Conservation (phyloP, 2,329 filamentous ascomycete genomes). For the Beauveria asiatica region DNA sequence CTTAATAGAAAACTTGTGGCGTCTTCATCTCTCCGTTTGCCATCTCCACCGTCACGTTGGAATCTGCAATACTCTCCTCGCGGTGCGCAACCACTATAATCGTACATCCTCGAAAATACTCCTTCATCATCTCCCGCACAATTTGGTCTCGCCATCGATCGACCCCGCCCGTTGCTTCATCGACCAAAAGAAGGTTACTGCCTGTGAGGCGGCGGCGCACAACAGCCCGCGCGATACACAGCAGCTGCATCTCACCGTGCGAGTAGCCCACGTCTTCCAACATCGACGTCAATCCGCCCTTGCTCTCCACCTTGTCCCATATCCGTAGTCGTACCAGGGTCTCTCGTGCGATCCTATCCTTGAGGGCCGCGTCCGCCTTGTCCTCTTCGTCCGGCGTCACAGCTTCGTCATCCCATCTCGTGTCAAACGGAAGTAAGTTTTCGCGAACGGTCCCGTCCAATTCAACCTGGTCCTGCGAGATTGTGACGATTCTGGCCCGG, state of each 20-base stretch:
- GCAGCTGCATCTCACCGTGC: constrained; percentile 6
- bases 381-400: not conserved
- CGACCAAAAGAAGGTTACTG: not conserved
- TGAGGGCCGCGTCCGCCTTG: not conserved
- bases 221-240: constrained; percentile 4
- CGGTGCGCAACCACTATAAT: constrained; percentile 1
- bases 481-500: constrained; percentile 4
- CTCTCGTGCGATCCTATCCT: not conserved
- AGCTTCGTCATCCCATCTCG: not conserved
- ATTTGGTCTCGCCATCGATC: not conserved
- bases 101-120: not conserved
- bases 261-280: not conserved
- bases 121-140: constrained; percentile 1
- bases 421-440: not conserved
- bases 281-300: not conserved
- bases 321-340: not conserved
- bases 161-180: not conserved
- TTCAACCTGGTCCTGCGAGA: constrained; percentile 16
- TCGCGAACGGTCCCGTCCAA: constrained; percentile 6
- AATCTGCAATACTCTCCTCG: not conserved
- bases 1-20: not conserved
- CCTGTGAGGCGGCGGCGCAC: not conserved
- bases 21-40: not conserved
- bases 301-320: not conserved
- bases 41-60: not conserved